Conservation (phyloP, 1,284 basidiomycete species). For the Cutaneotrichosporon mucoides region DNA sequence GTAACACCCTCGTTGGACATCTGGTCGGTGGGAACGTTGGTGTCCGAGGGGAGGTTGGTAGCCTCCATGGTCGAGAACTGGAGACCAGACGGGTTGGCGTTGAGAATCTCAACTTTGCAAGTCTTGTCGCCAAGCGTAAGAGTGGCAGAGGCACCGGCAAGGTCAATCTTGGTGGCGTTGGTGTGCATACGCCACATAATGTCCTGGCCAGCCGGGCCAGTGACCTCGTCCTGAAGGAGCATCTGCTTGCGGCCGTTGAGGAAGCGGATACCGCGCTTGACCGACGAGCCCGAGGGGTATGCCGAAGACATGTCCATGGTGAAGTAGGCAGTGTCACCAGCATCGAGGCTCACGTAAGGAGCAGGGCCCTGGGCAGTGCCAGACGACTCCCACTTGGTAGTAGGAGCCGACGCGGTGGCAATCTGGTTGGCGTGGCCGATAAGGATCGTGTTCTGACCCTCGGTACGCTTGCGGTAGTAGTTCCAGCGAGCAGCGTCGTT, state of each 20-base stretch:
- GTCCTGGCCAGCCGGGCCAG: conserved; percentile 50
- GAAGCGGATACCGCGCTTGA: conserved; percentile 80
- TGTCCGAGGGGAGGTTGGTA: conserved; percentile 24
- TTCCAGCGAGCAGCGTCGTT: conserved; percentile 72
- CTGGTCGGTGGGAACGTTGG: conserved; percentile 53
- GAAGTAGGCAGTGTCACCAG: conserved; percentile 77
- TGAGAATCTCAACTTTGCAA: conserved; percentile 55
- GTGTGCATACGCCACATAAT: conserved; percentile 95
- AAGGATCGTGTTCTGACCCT: conserved; percentile 93
- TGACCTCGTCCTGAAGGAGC: conserved; percentile 85
- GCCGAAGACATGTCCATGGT: conserved; percentile 72
- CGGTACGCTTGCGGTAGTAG: conserved; percentile 94
- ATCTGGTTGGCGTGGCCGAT: conserved; percentile 77
- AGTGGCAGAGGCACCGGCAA: conserved; percentile 48
- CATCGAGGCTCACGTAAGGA: conserved; percentile 56
- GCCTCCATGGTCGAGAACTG: conserved; percentile 37
- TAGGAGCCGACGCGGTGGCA: conserved; percentile 60
- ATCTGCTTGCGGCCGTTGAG: conserved; percentile 85
- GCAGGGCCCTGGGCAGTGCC: conserved; percentile 73
- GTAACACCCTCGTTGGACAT: conserved; percentile 73
- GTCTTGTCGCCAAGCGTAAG: conserved; percentile 62
- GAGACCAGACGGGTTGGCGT: conserved; percentile 48
- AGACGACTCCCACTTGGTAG: conserved; percentile 56
- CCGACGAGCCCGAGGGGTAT: conserved; percentile 56
- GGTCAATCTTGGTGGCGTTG: conserved; percentile 54